phyloP scores from a whole-genome alignment of 768 basidiomycete genomes.

The Leccinum pellstonianum region DNA sequence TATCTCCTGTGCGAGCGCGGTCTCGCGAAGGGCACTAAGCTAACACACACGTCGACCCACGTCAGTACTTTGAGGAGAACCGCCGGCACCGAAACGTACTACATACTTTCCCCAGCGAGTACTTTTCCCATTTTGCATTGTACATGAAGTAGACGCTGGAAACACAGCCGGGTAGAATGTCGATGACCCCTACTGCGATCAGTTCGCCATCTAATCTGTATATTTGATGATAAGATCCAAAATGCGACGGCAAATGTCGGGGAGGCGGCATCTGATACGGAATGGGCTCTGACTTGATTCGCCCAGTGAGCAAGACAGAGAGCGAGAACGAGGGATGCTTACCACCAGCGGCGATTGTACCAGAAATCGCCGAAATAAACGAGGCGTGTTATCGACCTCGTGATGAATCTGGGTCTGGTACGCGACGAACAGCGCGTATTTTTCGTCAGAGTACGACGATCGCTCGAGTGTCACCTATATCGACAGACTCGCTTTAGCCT shows the following conservation, averaged over 20 bases:
- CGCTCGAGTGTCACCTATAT: constrained; percentile 71
- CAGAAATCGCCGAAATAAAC: constrained; percentile 70
- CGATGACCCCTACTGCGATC: constrained; percentile 84
- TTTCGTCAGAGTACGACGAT: constrained; percentile 75
- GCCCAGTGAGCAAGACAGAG: constrained; percentile 1
- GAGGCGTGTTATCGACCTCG: constrained; percentile 51
- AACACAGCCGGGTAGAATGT: constrained; percentile 85
- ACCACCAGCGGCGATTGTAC: constrained; percentile 77
- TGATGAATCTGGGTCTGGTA: constrained; percentile 83
- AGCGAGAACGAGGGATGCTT: constrained; percentile 20
- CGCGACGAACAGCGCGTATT: constrained; percentile 69
- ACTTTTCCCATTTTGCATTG: constrained; percentile 62
- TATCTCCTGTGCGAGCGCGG: constrained; percentile 73
- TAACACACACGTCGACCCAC: constrained; percentile 27
- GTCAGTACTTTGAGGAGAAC: background rate
- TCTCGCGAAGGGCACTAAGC: constrained; percentile 86
- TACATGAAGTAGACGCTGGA: constrained; percentile 91
- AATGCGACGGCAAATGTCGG: constrained; percentile 63
- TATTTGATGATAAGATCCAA: constrained; percentile 92
- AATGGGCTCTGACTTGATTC: constrained; percentile 55
- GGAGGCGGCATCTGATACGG: constrained; percentile 51
- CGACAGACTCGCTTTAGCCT: background rate
- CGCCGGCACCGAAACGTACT: background rate
- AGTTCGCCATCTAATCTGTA: constrained; percentile 81
- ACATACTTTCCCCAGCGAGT: constrained; percentile 74